Base-by-base conservation (phyloP, 2,329 filamentous ascomycete genomes). In the Microcyclospora tardicrescens region DNA sequence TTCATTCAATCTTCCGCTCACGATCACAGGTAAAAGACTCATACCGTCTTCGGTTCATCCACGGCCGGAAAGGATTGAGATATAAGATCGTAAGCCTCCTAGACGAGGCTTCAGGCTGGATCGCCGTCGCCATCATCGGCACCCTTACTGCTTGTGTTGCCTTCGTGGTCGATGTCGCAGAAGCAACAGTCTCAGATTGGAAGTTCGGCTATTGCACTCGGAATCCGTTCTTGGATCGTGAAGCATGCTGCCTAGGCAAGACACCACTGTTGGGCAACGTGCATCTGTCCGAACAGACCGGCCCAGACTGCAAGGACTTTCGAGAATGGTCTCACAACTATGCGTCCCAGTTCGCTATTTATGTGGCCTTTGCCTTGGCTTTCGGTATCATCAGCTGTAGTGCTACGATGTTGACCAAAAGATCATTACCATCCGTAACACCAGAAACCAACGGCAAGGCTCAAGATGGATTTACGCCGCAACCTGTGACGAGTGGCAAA, bases 21-120 rank as follows among this genome's bases (percentile, higher is more conserved):
- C 19, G 31, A 34, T 4, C 14, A 14, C 30, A 71, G 66, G 64
- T 74, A 53, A 74, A 73, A 56, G 71, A 74, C 47, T 72, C 71
- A 2, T 70, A 68, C 46, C 68, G 71, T n/a, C 62, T 64, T 40
- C 63, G 70, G 31, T 52, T 56, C 29, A 54, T 72, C n/a, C 61
- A 65, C 38, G 57, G 60, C 12, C 57, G 58, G 9, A 57, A 55
- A 39, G 64, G 68, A 6, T 42, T 72, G 6, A 63, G 65, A 28
- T 58, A 62, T 47, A 52, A 49, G 5, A 16, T 64, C 2, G 36
- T 60, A n/a, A 56, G 61, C 2, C 48, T 55, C 10, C 68, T 70
- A 55, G 71, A 75, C 40, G 59, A 65, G 6, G 63, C 62, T 31
- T 68, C 72, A 35, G 71, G 71, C 32, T 76, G 72, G 72, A 61